Base-by-base conservation (phyloP, 148 eudicot species). In the Amaranthus cruentus region DNA sequence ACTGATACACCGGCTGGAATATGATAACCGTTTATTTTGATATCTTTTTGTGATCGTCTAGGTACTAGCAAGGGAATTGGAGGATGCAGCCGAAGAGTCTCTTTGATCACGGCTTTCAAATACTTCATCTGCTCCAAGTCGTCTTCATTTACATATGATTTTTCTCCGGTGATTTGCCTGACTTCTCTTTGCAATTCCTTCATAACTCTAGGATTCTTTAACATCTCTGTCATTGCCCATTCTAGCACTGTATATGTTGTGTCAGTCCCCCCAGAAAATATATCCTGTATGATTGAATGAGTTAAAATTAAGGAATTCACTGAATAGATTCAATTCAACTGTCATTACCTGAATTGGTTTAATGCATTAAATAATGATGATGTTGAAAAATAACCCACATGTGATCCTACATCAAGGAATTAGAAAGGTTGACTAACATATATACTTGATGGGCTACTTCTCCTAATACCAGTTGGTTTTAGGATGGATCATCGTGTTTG, bases 151-250 rank as follows among this genome's bases (percentile, higher is more conserved):
- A 74, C 70, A 9, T 54, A 13, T 47, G 28, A 42, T 68, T 62
- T 74, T 54, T 21, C 55, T 14, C 73, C 52, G 53, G 65, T 66
- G 73, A 73, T 54, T 59, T 8, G n/a, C 69, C 77, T 74, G 12
- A 79, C 74, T 56, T 79, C 81, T 55, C n/a, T 68, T 69, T 79
- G 73, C 9, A 74, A 62, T 62, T 69, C 21, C 10, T 68, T 8
- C 77, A 79, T 74, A 4, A 55, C 49, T 38, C 3, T 14, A 4
- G 77, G 77, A 54, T 79, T 69, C 52, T 47, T 68, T 8, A 79
- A 54, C 55, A 79, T 8, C 66, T 79, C 81, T 55, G 81, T 69
- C 81, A 74, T 74, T 61, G 81, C 81, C 81, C 81, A 79, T 60
- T 73, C 81, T 44, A 74, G 63, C 21, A 69, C 70, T 10, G 77